Evolutionary conservation across 495 filamentous ascomycete genomes (phyloP).

Genomic region (Penicillium cosmopolitanum): DNA sequence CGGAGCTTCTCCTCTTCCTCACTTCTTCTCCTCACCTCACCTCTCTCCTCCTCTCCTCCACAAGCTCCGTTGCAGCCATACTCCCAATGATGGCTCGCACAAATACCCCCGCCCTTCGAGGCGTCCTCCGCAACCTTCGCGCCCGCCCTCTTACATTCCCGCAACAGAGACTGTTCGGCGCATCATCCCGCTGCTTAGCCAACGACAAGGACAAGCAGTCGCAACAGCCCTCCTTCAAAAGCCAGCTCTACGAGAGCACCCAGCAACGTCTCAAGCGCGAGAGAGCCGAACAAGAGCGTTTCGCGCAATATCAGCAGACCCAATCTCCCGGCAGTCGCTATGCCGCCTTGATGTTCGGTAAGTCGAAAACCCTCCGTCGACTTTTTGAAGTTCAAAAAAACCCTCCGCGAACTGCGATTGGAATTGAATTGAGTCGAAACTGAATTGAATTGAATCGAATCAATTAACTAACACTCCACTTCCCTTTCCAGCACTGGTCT

Average conservation of each 20-base stretch:
- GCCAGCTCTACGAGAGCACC: constrained; percentile 87
- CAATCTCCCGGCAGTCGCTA: constrained; percentile 57
- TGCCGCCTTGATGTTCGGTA: constrained; percentile 68
- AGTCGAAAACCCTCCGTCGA: constrained; percentile 7
- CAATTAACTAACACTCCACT: no score
- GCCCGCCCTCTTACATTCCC: constrained; percentile 16
- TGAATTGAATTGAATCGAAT: no score
- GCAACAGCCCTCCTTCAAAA: constrained; percentile 65
- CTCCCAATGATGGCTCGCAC: constrained; percentile 23
- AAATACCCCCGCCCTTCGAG: constrained; percentile 22
- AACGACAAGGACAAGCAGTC: constrained; percentile 29
- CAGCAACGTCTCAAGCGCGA: constrained; percentile 75
- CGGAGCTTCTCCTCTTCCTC: constrained; percentile 3
- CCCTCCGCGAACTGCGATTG: no score
- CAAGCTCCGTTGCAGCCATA: background rate
- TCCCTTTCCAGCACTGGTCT: constrained; percentile 51
- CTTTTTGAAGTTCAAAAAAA: background rate
- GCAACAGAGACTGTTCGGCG: constrained; percentile 30
- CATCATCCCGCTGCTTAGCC: constrained; percentile 21
- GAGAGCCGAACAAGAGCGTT: constrained; percentile 67
- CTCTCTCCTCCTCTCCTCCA: constrained; percentile 8
- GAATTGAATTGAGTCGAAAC: no score
- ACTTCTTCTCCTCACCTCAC: constrained; percentile 6
- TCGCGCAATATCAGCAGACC: constrained; percentile 59
- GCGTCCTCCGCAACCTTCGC: constrained; percentile 27